Evolutionary conservation across 106 monocot genomes (phyloP).

Genomic region (Xerophyta viscosa): DNA sequence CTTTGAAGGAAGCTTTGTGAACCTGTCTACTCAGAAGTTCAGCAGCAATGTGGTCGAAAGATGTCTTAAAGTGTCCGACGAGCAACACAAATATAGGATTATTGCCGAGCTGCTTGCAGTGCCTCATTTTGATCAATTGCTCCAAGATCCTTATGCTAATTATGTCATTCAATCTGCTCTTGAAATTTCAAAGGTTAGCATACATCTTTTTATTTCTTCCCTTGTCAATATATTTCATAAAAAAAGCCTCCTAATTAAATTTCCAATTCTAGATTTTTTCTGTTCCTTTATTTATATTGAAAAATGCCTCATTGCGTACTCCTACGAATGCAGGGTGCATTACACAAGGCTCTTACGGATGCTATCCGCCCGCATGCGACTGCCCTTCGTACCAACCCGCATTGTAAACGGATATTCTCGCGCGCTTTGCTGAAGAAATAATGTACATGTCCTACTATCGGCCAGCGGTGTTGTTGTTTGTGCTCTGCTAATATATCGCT

Average conservation of each 20-base stretch:
- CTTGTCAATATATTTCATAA: background rate
- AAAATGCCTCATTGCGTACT: too few relatives aligned
- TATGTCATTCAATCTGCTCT: conserved; percentile 88
- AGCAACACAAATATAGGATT: conserved; percentile 25
- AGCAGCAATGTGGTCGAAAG: conserved; percentile 96
- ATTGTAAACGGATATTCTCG: conserved; percentile 8
- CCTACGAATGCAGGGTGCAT: conserved; percentile 1
- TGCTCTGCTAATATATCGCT: background rate
- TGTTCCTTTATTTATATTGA: background rate
- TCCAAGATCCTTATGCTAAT: conserved; percentile 87
- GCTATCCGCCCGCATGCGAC: conserved; percentile 7
- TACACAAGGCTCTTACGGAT: background rate
- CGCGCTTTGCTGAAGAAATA: conserved; percentile 20
- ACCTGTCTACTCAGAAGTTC: conserved; percentile 68
- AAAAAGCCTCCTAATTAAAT: background rate
- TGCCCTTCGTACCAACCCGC: conserved; percentile 1
- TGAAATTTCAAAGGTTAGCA: conserved; percentile 43
- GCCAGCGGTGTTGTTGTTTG: conserved; percentile 10
- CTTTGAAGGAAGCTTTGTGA: conserved; percentile 49
- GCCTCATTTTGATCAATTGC: conserved; percentile 48
- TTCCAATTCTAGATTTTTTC: background rate
- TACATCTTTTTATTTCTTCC: too few relatives aligned
- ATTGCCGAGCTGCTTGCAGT: conserved; percentile 50
- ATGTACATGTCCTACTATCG: conserved; percentile 1
- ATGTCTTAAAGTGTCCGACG: conserved; percentile 55